Evolutionary conservation across 2,329 filamentous ascomycete genomes (phyloP).

Genomic region (Thelonectria olida): DNA sequence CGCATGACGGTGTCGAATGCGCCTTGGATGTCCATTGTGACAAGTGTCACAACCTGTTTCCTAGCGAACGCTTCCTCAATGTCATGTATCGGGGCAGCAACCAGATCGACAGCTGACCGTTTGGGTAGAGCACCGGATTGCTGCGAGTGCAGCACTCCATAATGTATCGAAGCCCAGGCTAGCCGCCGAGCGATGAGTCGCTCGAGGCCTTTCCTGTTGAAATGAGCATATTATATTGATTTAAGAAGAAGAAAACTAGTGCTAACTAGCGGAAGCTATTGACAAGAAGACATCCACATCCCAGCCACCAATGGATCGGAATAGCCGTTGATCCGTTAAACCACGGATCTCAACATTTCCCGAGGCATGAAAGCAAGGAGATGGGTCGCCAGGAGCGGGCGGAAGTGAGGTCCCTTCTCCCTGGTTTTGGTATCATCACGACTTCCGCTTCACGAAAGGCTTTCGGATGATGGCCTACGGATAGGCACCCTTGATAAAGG

Average conservation of each 20-base stretch:
- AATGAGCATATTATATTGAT: no score
- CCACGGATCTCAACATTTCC: no score
- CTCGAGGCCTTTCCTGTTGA: constrained; percentile 41
- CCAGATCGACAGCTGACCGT: not conserved
- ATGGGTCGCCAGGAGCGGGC: constrained; percentile 34
- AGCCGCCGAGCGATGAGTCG: constrained; percentile 35
- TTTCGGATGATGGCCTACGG: constrained; percentile 1
- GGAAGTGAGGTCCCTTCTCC: constrained; percentile 27
- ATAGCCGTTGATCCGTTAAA: no score
- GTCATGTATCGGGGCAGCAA: constrained; percentile 27
- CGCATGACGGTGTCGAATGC: constrained; percentile 29
- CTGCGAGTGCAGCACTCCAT: constrained; percentile 28
- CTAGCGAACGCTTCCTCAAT: constrained; percentile 27
- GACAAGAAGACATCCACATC: no score
- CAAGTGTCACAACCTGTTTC: constrained; percentile 18
- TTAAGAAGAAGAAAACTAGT: no score
- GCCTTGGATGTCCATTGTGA: constrained; percentile 28
- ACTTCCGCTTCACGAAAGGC: constrained; percentile 32
- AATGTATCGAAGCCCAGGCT: constrained; percentile 25
- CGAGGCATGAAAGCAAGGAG: constrained; percentile 37
- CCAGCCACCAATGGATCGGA: no score
- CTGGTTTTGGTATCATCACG: constrained; percentile 36
- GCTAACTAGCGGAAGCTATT: no score
- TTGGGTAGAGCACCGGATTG: constrained; percentile 35
- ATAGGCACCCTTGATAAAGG: no score